These are phyloP conservation scores for Meredithiella fracta DNA, from an alignment of 2,329 filamentous ascomycete genomes.

Conservation along the genomic window DNA sequence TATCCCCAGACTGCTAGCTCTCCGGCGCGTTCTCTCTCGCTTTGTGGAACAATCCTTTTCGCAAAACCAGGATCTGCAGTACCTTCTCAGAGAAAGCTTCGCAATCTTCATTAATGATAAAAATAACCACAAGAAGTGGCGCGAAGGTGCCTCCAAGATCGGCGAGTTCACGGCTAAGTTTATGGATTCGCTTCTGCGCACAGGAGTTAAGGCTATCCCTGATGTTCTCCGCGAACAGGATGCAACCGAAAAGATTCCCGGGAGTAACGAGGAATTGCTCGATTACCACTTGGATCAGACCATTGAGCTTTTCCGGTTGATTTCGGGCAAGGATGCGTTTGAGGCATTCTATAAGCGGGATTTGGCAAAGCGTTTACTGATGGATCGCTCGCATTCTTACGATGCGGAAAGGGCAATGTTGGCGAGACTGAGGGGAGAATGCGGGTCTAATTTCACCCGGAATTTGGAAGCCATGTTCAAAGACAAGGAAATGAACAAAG, in stretches of 20 bases:
- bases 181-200: constrained; percentile 74
- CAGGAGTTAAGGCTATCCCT: constrained; percentile 71
- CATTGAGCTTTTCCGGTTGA: constrained; percentile 87
- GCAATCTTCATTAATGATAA: constrained; percentile 85
- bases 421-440: constrained; percentile 77
- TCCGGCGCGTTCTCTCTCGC: constrained; percentile 64
- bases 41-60: constrained; percentile 64
- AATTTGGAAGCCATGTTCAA: constrained; percentile 99
- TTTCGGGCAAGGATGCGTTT: constrained; percentile 93
- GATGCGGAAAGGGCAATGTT: constrained; percentile 96
- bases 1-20: constrained; percentile 64
- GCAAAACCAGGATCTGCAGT: constrained; percentile 58
- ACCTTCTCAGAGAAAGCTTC: constrained; percentile 71
- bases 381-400: constrained; percentile 82
- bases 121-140: constrained; percentile 53
- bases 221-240: constrained; percentile 30
- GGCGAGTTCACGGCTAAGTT: constrained; percentile 99
- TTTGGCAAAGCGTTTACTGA: constrained; percentile 70
- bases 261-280: constrained; percentile 73
- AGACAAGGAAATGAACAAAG: constrained; percentile 81
- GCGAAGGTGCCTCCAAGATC: constrained; percentile 77
- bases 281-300: constrained; percentile 85
- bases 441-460: constrained; percentile 83
- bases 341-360: constrained; percentile 99
- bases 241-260: constrained; percentile 22